Evolutionary conservation across 208 protist genomes (phyloP), one percentile per base, ranked within the genome.

Genomic region (Acanthamoeba triangularis): DNA sequence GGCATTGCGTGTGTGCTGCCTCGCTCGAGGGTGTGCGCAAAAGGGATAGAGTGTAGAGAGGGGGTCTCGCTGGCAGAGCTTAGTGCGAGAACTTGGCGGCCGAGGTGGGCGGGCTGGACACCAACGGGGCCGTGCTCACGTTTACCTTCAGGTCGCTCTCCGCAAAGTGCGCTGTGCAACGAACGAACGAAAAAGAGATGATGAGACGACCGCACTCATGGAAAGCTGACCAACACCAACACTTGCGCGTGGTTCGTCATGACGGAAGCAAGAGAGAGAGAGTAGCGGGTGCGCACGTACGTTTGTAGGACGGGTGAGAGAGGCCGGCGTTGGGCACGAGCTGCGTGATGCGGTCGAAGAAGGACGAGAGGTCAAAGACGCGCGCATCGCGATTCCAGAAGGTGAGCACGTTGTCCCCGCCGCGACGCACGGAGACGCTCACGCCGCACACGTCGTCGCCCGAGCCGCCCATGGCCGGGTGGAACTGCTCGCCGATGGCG

Each of bases 401-500:
- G 33, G 69, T 78, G 69, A 78, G 25, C 23, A 78, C 69, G 69
- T 78, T 78, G 69, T 78, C 69, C 8, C 30, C 69, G 0, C 69
- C 69, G 30, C 69, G 69, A 44, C 69, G 69, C 20, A 78, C 37
- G 11, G 69, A 78, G 6, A 78, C 69, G 69, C 69, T 78, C 33
- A 78, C 69, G 69, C 69, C 69, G 23, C 30, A 78, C 69, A 78
- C 30, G 69, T 78, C 69, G 37, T 78, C 69, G 30, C 11, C 69
- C 23, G 69, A 44, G 20, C 37, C 30, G 13, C 8, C 14, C 59
- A 65, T 65, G 59, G 25, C 59, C 28, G 69, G 30, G 69, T 78
- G 69, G 69, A 78, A 78, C 69, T 78, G 69, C 69, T 78, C 69
- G 23, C 69, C 69, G 69, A 78, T 78, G 69, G 69, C 30, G 69